phyloP scores from a whole-genome alignment of 257 asterid species.

The Jaltomata sinuosa region DNA sequence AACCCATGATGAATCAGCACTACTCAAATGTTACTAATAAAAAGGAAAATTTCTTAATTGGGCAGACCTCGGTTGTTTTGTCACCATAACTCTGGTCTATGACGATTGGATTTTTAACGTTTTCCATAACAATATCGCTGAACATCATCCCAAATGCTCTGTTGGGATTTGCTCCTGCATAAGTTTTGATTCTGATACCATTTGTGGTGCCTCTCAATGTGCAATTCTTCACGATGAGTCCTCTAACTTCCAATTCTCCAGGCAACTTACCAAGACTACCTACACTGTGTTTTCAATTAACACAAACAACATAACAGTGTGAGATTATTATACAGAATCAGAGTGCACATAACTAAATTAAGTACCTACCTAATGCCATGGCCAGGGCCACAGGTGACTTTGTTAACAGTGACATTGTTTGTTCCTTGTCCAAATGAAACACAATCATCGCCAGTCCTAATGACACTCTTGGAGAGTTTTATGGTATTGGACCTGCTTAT shows the following conservation, averaged over 20 bases:
- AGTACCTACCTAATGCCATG: slow-evolving; percentile 52
- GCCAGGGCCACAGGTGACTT: slow-evolving; percentile 57
- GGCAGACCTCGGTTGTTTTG: slow-evolving; percentile 20
- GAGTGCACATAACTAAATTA: background rate
- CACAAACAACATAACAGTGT: background rate
- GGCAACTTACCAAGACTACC: slow-evolving; percentile 57
- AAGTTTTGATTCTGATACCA: slow-evolving; percentile 61
- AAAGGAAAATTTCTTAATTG: background rate
- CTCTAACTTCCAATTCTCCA: slow-evolving; percentile 39
- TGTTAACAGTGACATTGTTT: slow-evolving; percentile 34
- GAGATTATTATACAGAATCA: background rate
- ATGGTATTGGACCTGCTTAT: slow-evolving; percentile 37
- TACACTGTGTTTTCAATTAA: slow-evolving; percentile 16
- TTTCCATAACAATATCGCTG: slow-evolving; percentile 34
- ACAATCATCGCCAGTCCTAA: slow-evolving; percentile 58
- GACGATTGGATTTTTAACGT: slow-evolving; percentile 51
- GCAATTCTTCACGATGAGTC: slow-evolving; percentile 45
- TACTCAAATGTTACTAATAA: background rate
- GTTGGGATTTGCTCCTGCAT: slow-evolving; percentile 33
- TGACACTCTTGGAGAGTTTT: slow-evolving; percentile 24
- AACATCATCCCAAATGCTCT: slow-evolving; percentile 39
- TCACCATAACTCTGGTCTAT: slow-evolving; percentile 44
- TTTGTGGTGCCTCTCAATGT: slow-evolving; percentile 47
- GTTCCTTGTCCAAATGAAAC: slow-evolving; percentile 56
- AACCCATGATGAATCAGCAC: background rate